Evolutionary conservation across 2,329 filamentous ascomycete species (phyloP).

Genomic region (Pseudomassariella vexata): DNA sequence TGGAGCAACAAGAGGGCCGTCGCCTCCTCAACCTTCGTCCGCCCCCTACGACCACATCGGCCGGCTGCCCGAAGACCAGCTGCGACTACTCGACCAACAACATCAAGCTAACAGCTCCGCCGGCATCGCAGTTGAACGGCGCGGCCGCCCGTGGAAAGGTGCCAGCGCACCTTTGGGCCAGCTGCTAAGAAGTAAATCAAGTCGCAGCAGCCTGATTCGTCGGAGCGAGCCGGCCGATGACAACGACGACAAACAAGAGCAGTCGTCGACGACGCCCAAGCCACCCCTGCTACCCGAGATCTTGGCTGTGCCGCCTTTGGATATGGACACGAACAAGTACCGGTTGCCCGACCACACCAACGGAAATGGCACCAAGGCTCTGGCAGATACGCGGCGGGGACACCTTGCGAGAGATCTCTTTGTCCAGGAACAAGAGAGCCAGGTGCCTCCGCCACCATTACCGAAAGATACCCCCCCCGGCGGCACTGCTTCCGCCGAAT

Average conservation of each 20-base stretch:
- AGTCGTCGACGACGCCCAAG: conserved; percentile 12
- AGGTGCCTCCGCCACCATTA: conserved; percentile 37
- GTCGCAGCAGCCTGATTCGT: conserved; percentile 21
- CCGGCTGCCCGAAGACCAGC: conserved; percentile 64
- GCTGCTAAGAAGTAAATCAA: conserved; percentile 23
- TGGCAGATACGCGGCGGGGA: conserved; percentile 50
- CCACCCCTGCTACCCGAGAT: conserved; percentile 46
- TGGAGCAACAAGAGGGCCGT: conserved; percentile 28
- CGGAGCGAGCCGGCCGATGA: conserved; percentile 10
- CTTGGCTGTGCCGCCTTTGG: conserved; percentile 41
- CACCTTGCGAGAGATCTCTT: conserved; percentile 47
- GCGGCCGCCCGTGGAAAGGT: conserved; percentile 69
- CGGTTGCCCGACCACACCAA: conserved; percentile 65
- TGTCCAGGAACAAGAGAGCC: conserved; percentile 27
- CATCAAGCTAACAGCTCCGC: conserved; percentile 49
- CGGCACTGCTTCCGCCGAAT: conserved; percentile 31
- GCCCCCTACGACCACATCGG: conserved; percentile 47
- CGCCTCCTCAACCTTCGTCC: conserved; percentile 26
- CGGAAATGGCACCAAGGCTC: conserved; percentile 61
- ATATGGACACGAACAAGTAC: conserved; percentile 71
- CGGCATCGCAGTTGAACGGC: conserved; percentile 50
- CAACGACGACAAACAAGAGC: conserved; percentile 16
- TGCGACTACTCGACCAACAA: conserved; percentile 63
- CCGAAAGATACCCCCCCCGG: conserved; percentile 49
- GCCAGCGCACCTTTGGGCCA: conserved; percentile 49